A percentile compares a stretch with the other conserved stretches of the same genome.
Evolutionary conservation across 1,139 yeast genomes (phyloP).

Genomic region (Taphrina populina): DNA sequence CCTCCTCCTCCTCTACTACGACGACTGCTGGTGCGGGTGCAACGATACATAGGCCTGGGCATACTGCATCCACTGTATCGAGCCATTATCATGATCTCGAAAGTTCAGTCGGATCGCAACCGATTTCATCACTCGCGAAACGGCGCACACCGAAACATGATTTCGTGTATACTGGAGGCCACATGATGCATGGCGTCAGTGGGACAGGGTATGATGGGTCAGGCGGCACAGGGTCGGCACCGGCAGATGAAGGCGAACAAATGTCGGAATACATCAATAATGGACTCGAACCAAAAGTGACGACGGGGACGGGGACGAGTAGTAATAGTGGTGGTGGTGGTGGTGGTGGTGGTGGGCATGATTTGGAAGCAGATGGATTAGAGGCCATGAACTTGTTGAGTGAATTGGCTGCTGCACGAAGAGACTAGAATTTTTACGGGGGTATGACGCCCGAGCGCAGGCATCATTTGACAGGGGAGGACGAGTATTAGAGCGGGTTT

Average conservation of each 20-base stretch:
- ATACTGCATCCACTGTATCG: not conserved
- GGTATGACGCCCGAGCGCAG: too few relatives aligned
- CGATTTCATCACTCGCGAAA: slow-evolving; percentile 15
- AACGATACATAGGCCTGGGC: not conserved
- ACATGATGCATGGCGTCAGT: slow-evolving; percentile 14
- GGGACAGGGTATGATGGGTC: slow-evolving; percentile 11
- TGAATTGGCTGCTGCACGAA: slow-evolving; percentile 19
- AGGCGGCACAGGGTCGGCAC: not conserved
- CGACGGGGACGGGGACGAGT: not conserved
- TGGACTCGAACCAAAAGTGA: slow-evolving; percentile 18
- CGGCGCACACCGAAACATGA: slow-evolving; percentile 20
- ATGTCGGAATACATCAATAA: slow-evolving; percentile 26
- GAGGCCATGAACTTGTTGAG: slow-evolving; percentile 8
- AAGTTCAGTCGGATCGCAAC: slow-evolving; percentile 19
- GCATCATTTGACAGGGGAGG: too few relatives aligned
- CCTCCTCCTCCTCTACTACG: not conserved
- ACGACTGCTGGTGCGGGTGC: not conserved
- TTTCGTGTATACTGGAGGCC: slow-evolving; percentile 23
- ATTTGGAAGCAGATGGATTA: not conserved
- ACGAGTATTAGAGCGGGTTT: too few relatives aligned
- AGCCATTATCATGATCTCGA: slow-evolving; percentile 5
- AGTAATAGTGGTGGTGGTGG: too few relatives aligned
- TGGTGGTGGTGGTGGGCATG: too few relatives aligned
- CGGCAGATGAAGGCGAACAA: slow-evolving; percentile 22
- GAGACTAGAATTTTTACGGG: too few relatives aligned